Percentiles rank a stretch among this genome's conserved stretches.
These are phyloP conservation scores for Boletales sp. DNA, from an alignment of 768 basidiomycete species.

Conservation along the genomic window DNA sequence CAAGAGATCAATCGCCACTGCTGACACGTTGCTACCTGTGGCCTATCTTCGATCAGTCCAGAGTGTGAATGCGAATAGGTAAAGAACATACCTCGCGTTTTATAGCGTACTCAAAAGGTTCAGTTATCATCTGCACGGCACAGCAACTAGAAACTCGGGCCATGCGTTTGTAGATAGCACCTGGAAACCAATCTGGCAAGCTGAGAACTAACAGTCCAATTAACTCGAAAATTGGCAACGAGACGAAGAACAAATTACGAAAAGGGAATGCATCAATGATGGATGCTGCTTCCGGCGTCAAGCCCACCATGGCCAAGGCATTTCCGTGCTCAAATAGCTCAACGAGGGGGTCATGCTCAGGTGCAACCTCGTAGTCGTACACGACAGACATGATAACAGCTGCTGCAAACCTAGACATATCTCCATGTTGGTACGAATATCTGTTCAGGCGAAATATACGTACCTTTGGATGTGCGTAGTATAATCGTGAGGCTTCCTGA, in stretches of 20 bases:
- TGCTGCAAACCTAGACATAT: constrained; percentile 26
- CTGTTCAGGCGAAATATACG: not conserved
- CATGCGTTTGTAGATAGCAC: constrained; percentile 25
- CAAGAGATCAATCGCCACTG: constrained; percentile 13
- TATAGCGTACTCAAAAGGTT: constrained; percentile 13
- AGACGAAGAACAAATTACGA: not conserved
- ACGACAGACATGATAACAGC: constrained; percentile 37
- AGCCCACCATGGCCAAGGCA: constrained; percentile 5
- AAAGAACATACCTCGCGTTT: constrained; percentile 8
- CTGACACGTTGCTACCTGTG: constrained; percentile 6
- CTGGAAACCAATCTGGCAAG: constrained; percentile 24
- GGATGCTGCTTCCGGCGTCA: constrained; percentile 14
- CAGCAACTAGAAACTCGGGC: constrained; percentile 7
- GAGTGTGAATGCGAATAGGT: not conserved
- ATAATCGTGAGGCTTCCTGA: constrained; percentile 5
- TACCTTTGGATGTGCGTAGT: constrained; percentile 8
- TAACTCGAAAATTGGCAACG: not conserved
- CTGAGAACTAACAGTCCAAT: constrained; percentile 13
- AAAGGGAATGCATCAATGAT: constrained; percentile 23
- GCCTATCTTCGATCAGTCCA: constrained; percentile 4
- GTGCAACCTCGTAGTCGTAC: constrained; percentile 37
- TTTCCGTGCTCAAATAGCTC: constrained; percentile 34
- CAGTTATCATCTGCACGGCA: constrained; percentile 11
- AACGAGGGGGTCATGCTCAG: constrained; percentile 36
- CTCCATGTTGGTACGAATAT: not conserved